These are phyloP conservation scores for Chrysosphaeria jannelii DNA, from an alignment of 2,329 filamentous ascomycete genomes.

Conservation along the genomic window DNA sequence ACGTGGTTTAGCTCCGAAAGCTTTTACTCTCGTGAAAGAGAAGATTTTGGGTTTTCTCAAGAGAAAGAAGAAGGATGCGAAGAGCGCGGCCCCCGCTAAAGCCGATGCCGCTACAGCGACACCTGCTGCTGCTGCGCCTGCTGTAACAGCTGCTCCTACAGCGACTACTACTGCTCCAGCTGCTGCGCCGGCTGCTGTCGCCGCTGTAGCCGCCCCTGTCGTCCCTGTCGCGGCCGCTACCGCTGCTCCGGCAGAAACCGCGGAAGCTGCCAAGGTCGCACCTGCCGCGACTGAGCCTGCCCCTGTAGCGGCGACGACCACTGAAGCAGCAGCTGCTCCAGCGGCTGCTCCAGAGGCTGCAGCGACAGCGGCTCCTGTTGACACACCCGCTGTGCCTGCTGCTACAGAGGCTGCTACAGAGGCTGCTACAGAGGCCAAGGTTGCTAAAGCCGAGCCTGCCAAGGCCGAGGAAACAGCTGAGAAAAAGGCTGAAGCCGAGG, in stretches of 20 bases:
- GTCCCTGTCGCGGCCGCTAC: conserved; percentile 3
- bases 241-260: conserved; percentile 5
- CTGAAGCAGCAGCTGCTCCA: conserved; percentile 2
- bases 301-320: conserved; percentile 2
- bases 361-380: conserved; percentile 1
- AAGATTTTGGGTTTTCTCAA: conserved; percentile 23
- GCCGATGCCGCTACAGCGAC: conserved; percentile 5
- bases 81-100: conserved; percentile 2
- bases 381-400: not conserved
- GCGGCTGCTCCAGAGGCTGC: conserved; percentile 2
- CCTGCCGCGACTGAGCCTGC: conserved; percentile 5
- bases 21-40: conserved; percentile 22
- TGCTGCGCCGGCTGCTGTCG: conserved; percentile 5
- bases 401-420: conserved; percentile 2
- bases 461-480: conserved; percentile 6
- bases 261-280: conserved; percentile 2
- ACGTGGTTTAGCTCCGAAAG: conserved; percentile 13
- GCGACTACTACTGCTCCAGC: conserved; percentile 3
- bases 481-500: conserved; percentile 2
- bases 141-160: not conserved
- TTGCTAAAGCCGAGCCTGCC: conserved; percentile 8
- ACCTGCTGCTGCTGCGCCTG: conserved; percentile 3
- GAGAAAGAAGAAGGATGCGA: conserved; percentile 10
- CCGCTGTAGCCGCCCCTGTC: conserved; percentile 4
- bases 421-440: conserved; percentile 1